phyloP scores from a whole-genome alignment of 2,329 filamentous ascomycete species.

The Samsoniella hepiali region DNA sequence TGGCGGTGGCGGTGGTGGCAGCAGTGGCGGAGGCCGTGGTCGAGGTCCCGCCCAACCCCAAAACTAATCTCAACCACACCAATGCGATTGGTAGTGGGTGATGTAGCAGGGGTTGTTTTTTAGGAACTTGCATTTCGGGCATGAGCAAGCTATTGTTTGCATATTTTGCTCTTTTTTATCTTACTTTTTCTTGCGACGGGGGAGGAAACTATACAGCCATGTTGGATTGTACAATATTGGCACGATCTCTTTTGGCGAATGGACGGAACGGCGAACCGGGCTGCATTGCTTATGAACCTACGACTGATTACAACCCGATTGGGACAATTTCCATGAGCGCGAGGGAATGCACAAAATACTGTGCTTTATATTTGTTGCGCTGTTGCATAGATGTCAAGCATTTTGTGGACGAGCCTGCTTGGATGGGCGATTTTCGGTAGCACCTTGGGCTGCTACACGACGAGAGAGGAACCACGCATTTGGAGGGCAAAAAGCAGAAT shows the following conservation, averaged over 20 bases:
- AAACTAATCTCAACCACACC: slow-evolving; percentile 30
- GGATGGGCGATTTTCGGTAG: slow-evolving; percentile 15
- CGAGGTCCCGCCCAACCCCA: slow-evolving; percentile 36
- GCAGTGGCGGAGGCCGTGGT: slow-evolving; percentile 28
- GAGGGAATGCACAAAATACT: slow-evolving; percentile 7
- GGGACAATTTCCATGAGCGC: slow-evolving; percentile 5
- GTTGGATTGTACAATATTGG: slow-evolving; percentile 45
- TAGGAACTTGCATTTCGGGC: slow-evolving; percentile 24
- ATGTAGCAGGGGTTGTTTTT: slow-evolving; percentile 23
- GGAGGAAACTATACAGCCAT: slow-evolving; percentile 15
- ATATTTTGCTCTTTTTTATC: slow-evolving; percentile 27
- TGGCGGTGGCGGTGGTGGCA: slow-evolving; percentile 27
- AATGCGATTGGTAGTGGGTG: slow-evolving; percentile 28
- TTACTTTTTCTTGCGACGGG: slow-evolving; percentile 21
- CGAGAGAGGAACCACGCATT: slow-evolving; percentile 1
- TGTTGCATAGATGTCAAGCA: slow-evolving; percentile 12
- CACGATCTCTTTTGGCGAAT: slow-evolving; percentile 34
- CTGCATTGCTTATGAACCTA: slow-evolving; percentile 31
- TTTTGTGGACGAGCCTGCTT: slow-evolving; percentile 9
- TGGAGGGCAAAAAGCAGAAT: slow-evolving; percentile 17
- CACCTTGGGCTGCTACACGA: slow-evolving; percentile 19
- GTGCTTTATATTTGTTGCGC: slow-evolving; percentile 12
- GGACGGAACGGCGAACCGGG: slow-evolving; percentile 34
- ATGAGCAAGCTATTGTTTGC: slow-evolving; percentile 20
- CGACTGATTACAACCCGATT: slow-evolving; percentile 22